Percentiles rank a stretch among this genome's conserved stretches.
Evolutionary conservation across 2,329 filamentous ascomycete genomes (phyloP).

Genomic region (Aspergillus ochraceus): DNA sequence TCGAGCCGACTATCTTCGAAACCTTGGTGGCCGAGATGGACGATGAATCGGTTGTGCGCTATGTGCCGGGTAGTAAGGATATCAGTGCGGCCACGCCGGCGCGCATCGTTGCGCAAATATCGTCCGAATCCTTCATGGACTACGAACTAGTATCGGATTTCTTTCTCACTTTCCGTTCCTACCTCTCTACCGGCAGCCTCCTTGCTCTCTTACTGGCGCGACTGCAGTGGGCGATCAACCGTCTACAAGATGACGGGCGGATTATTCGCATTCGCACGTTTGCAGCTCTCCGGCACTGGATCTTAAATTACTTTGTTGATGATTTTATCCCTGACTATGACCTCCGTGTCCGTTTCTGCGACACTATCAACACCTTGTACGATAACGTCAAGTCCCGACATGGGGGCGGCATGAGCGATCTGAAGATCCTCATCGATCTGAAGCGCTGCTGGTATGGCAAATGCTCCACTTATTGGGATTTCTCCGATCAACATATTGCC

Average conservation of each 20-base stretch:
- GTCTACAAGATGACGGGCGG: slow-evolving; percentile 79
- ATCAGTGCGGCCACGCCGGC: slow-evolving; percentile 89
- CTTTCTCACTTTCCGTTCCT: slow-evolving; percentile 90
- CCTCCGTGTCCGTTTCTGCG: slow-evolving; percentile 76
- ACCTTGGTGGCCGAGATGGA: slow-evolving; percentile 78
- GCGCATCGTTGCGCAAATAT: slow-evolving; percentile 91
- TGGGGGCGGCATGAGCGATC: slow-evolving; percentile 59
- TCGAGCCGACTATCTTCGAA: slow-evolving; percentile 70
- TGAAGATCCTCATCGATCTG: slow-evolving; percentile 89
- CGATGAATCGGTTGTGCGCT: slow-evolving; percentile 78
- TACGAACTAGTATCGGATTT: slow-evolving; percentile 98
- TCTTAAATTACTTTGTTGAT: slow-evolving; percentile 95
- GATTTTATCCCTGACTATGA: slow-evolving; percentile 80
- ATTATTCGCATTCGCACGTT: slow-evolving; percentile 96
- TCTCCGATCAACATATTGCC: slow-evolving; percentile 61
- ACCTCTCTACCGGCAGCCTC: slow-evolving; percentile 74
- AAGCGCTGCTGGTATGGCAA: slow-evolving; percentile 97
- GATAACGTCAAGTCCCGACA: slow-evolving; percentile 51
- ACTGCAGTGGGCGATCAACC: slow-evolving; percentile 79
- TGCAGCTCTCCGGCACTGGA: slow-evolving; percentile 94
- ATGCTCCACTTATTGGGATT: slow-evolving; percentile 87
- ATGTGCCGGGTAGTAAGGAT: slow-evolving; percentile 67
- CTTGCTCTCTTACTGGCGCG: slow-evolving; percentile 82
- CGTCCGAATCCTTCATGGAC: slow-evolving; percentile 90
- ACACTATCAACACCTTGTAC: slow-evolving; percentile 69